Evolutionary conservation across 2,329 filamentous ascomycete genomes (phyloP), one percentile per base, ranked within the genome.

Genomic region (Fusarium metavorans): DNA sequence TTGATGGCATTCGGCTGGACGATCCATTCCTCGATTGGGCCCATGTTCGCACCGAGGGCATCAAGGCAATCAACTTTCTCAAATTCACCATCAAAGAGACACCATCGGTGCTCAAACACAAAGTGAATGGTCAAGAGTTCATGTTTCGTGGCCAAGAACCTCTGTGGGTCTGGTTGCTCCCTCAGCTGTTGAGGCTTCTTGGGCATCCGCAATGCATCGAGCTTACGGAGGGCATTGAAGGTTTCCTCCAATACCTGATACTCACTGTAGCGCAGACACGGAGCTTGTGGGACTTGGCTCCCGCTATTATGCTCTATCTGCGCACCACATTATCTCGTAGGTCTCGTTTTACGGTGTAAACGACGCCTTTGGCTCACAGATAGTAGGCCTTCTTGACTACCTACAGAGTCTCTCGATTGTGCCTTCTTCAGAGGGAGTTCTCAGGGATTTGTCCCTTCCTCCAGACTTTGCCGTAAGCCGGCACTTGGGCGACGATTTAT

Each of bases 51-150:
- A 83, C 87, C 54, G 91, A 94, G 76, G 91, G 90, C 1, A 83
- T 89, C 39, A 92, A 95, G 79, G 95, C 94, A 62, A 88, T 98
- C 57, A 90, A 93, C 75, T 95, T 97, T 62, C 87, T 98, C 52
- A 89, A 89, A 67, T 88, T 93, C 61, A 94, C 93, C 4, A 88
- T 98, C 73, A 88, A 91, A 72, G 93, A 95, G 78, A 94, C 92
- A 9, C 95, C 94, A 3, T 85, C 87, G 41, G 89, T 95, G n/a
- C 85, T 96, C 32, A 83, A 88, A 23, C 86, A 85, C 68, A 82
- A 80, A 32, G 82, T 84, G 13, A 80, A 83, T 23, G 78, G 78
- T 4, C 83, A 83, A 50, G 81, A 82, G 5, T 86, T 87, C 54
- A 80, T 91, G 64, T 87, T 87, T 60, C 85, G 89, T 45, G 89